Evolutionary conservation across 257 asterid species (phyloP).

Genomic region (Anisodus tanguticus): DNA sequence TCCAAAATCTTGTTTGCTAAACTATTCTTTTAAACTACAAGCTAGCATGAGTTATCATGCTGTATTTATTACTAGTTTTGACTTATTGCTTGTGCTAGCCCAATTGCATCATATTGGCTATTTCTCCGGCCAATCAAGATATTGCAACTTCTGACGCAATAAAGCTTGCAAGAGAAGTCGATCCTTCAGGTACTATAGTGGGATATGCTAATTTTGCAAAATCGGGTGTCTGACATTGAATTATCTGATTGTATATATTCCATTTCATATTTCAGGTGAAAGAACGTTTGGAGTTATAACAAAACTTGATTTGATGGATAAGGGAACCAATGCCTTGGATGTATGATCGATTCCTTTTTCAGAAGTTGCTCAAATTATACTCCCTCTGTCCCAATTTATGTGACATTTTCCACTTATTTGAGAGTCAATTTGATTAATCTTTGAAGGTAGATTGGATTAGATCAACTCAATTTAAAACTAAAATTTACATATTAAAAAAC

Average conservation of each 20-base stretch:
- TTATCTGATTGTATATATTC: not conserved
- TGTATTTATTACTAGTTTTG: not conserved
- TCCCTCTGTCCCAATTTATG: not conserved
- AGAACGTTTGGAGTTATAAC: slow-evolving; percentile 95
- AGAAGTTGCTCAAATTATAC: slow-evolving; percentile 29
- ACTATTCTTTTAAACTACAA: not conserved
- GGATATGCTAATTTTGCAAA: slow-evolving; percentile 28
- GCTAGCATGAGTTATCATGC: not conserved
- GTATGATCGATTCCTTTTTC: slow-evolving; percentile 49
- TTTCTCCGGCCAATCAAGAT: slow-evolving; percentile 99
- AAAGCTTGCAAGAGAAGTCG: slow-evolving; percentile 97
- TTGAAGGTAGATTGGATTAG: too few species aligned
- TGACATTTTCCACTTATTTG: too few species aligned
- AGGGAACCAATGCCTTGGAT: slow-evolving; percentile 93
- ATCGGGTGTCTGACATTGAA: not conserved
- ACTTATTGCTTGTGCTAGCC: slow-evolving; percentile 52
- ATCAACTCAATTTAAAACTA: too few species aligned
- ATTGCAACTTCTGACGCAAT: slow-evolving; percentile 98
- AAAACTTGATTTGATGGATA: slow-evolving; percentile 96
- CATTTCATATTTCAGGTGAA: slow-evolving; percentile 61
- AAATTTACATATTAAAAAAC: too few species aligned
- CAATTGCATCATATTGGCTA: slow-evolving; percentile 93
- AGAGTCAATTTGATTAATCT: too few species aligned
- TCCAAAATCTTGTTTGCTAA: not conserved
- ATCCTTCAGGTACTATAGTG: slow-evolving; percentile 69